phyloP scores from a whole-genome alignment of 495 filamentous ascomycete species.

The Hypoxylon intermedium region DNA sequence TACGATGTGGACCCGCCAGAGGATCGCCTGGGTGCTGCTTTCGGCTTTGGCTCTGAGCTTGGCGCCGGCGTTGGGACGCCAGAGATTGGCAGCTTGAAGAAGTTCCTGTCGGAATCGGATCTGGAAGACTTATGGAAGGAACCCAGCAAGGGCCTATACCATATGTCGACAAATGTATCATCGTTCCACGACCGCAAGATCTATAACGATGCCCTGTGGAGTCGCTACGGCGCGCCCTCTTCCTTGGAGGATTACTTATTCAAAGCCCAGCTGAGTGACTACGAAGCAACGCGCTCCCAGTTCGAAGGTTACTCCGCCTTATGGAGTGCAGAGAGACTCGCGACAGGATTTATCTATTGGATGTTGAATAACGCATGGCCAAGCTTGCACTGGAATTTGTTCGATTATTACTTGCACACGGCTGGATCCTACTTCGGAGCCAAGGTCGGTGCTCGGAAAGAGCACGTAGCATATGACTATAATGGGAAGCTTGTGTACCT shows the following conservation, averaged over 20 bases:
- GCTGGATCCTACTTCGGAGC: constrained; percentile 67
- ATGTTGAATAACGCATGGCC: constrained; percentile 74
- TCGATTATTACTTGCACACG: constrained; percentile 68
- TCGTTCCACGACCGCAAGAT: constrained; percentile 62
- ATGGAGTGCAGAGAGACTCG: constrained; percentile 59
- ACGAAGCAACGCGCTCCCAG: constrained; percentile 67
- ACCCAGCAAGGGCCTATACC: constrained; percentile 61
- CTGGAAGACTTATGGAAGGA: constrained; percentile 62
- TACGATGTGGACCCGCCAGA: constrained; percentile 52
- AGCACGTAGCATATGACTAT: constrained; percentile 66
- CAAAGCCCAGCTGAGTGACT: constrained; percentile 66
- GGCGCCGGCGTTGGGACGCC: constrained; percentile 69
- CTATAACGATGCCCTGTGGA: constrained; percentile 62
- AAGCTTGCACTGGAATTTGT: constrained; percentile 69
- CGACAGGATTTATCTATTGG: constrained; percentile 71
- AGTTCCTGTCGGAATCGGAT: constrained; percentile 60
- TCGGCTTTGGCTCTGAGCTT: constrained; percentile 68
- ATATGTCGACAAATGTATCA: constrained; percentile 63
- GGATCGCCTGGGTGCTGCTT: constrained; percentile 59
- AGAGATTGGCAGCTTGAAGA: constrained; percentile 58
- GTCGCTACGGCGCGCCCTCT: constrained; percentile 60
- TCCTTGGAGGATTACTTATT: constrained; percentile 63
- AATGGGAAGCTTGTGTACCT: constrained; percentile 53
- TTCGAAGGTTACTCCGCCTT: constrained; percentile 63
- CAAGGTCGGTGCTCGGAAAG: constrained; percentile 58